A percentile compares a stretch with the other conserved stretches of the same genome.
Evolutionary conservation across 108 stramenopile genomes (phyloP).

Genomic region (Nannochloropsis gaditana): DNA sequence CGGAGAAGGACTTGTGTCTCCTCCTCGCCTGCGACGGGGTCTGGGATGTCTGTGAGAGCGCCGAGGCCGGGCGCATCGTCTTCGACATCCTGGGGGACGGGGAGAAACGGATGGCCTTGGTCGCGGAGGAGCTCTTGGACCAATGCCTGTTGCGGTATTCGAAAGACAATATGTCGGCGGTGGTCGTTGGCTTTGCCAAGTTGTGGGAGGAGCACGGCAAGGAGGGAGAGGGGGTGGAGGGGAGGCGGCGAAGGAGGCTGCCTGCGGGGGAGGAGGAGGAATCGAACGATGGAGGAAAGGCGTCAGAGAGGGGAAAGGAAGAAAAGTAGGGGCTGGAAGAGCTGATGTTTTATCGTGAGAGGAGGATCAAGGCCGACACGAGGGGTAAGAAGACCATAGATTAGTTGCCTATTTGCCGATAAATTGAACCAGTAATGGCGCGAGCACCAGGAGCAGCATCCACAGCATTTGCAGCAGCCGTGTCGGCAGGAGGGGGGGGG

Average conservation of each 20-base stretch:
- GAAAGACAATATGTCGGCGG: slow-evolving; percentile 52
- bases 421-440: neutral
- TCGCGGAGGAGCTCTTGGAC: slow-evolving; percentile 40
- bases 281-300: neutral
- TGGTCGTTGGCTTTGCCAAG: slow-evolving; percentile 40
- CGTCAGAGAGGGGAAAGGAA: neutral
- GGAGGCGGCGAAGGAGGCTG: neutral
- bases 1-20: slow-evolving; percentile 34
- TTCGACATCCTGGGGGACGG: slow-evolving; percentile 24
- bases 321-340: neutral
- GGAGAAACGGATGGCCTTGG: slow-evolving; percentile 24
- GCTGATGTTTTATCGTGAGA: neutral
- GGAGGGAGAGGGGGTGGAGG: slow-evolving; percentile 14
- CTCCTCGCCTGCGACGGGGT: slow-evolving; percentile 52
- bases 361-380: neutral
- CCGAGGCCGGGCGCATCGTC: slow-evolving; percentile 20
- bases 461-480: neutral
- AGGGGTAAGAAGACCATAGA: neutral
- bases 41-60: slow-evolving; percentile 46
- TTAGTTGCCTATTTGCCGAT: no score
- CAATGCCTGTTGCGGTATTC: slow-evolving; percentile 30
- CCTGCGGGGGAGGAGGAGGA: neutral
- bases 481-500: neutral
- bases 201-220: neutral
- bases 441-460: neutral